Evolutionary conservation across 441 rosid species (phyloP).

Genomic region (Cnidoscolus chayamansa): DNA sequence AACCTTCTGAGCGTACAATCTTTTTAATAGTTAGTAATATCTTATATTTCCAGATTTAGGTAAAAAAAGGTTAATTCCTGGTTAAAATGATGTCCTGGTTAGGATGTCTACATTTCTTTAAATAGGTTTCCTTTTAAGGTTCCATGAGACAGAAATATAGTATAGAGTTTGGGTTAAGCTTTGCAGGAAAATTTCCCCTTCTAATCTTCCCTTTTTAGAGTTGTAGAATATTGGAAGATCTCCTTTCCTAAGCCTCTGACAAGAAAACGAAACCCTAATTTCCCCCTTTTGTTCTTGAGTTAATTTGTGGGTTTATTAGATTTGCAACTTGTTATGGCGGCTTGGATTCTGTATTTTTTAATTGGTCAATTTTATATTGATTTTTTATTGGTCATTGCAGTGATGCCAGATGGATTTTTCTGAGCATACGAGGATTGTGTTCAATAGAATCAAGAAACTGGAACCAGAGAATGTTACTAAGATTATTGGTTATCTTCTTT

Average conservation of each 20-base stretch:
- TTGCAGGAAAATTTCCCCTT: background rate
- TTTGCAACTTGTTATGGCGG: conserved; percentile 28
- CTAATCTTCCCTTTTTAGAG: background rate
- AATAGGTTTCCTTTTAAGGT: conserved; percentile 2
- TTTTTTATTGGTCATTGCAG: conserved; percentile 15
- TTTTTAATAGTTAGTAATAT: background rate
- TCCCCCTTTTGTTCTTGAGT: background rate
- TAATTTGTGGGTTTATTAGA: conserved; percentile 15
- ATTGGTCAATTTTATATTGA: background rate
- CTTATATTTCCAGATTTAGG: conserved; percentile 19
- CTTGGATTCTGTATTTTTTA: conserved; percentile 22
- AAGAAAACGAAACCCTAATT: background rate
- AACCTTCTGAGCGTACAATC: no score
- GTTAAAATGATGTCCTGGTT: conserved; percentile 6
- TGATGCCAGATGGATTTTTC: conserved; percentile 46
- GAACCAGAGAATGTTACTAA: conserved; percentile 55
- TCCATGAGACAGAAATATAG: background rate
- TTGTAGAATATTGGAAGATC: background rate
- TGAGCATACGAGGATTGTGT: conserved; percentile 43
- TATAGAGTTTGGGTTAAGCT: background rate
- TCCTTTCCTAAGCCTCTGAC: background rate
- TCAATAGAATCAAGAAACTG: conserved; percentile 44
- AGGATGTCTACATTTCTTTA: background rate
- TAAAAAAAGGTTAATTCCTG: conserved; percentile 15
- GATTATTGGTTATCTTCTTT: conserved; percentile 53